These are phyloP conservation scores for Fusarium floridanum DNA, from an alignment of 2,329 filamentous ascomycete genomes.

Conservation along the genomic window DNA sequence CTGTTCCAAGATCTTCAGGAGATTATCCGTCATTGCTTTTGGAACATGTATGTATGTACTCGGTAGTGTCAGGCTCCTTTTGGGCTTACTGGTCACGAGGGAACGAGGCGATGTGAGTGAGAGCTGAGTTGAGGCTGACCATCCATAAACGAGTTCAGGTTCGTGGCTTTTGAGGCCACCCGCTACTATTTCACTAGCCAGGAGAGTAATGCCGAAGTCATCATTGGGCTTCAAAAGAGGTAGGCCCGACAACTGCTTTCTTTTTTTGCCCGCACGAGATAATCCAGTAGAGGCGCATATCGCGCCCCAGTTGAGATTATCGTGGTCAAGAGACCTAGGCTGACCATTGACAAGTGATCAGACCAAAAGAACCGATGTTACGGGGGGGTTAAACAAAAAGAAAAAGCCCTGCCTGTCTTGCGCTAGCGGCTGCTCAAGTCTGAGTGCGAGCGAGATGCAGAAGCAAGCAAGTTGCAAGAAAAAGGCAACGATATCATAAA, in stretches of 20 bases:
- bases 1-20: background rate
- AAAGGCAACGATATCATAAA: constrained; percentile 19
- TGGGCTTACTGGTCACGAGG: constrained; percentile 22
- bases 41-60: background rate
- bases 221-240: background rate
- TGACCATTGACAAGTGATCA: constrained; percentile 12
- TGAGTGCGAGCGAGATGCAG: constrained; percentile 22
- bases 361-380: constrained; percentile 11
- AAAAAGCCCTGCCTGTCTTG: background rate
- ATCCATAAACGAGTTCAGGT: background rate
- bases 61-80: background rate
- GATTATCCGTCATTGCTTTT: background rate
- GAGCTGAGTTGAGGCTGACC: constrained; percentile 25
- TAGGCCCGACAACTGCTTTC: background rate
- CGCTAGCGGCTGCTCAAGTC: constrained; percentile 35
- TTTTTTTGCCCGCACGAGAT: background rate
- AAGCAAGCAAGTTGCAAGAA: background rate
- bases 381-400: background rate
- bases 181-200: background rate
- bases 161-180: constrained; percentile 5
- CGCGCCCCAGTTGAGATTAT: background rate
- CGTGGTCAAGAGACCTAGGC: background rate
- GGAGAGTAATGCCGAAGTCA: background rate
- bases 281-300: background rate
- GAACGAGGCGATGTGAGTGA: constrained; percentile 22